These are phyloP conservation scores for Sungouiella blattae DNA, from an alignment of 805 yeast species.

Conservation along the genomic window DNA sequence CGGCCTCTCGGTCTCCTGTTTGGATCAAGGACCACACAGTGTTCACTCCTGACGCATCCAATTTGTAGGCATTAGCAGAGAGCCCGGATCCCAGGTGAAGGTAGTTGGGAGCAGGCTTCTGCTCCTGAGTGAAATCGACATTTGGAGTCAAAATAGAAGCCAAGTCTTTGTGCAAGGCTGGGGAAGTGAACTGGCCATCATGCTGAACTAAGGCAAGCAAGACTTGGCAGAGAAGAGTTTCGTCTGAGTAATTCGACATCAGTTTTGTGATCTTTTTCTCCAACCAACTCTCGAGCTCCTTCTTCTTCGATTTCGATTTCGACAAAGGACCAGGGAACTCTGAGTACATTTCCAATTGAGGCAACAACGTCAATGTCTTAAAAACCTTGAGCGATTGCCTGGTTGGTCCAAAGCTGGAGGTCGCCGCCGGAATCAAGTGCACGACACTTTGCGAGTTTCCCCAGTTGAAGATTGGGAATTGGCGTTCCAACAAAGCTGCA, in stretches of 20 bases:
- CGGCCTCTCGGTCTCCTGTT: slow-evolving; percentile 63
- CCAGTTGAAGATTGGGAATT: slow-evolving; percentile 78
- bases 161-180: slow-evolving; percentile 27
- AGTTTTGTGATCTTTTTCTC: slow-evolving; percentile 19
- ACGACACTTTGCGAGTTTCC: slow-evolving; percentile 28
- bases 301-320: slow-evolving; percentile 53
- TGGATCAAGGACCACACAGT: slow-evolving; percentile 41
- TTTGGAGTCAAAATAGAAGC: slow-evolving; percentile 43
- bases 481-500: slow-evolving; percentile 52
- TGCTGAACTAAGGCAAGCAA: slow-evolving; percentile 22
- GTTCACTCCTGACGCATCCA: slow-evolving; percentile 37
- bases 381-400: slow-evolving; percentile 34
- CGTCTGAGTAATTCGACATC: slow-evolving; percentile 13
- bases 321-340: slow-evolving; percentile 69
- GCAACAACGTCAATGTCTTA: slow-evolving; percentile 15
- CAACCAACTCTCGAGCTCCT: slow-evolving; percentile 66
- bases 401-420: slow-evolving; percentile 14
- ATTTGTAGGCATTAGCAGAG: slow-evolving; percentile 39
- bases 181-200: slow-evolving; percentile 29
- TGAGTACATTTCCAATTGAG: slow-evolving; percentile 22
- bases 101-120: slow-evolving; percentile 5
- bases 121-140: slow-evolving; percentile 30
- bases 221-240: slow-evolving; percentile 30
- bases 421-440: slow-evolving; percentile 23
- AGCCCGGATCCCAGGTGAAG: slow-evolving; percentile 3